phyloP scores from a whole-genome alignment of 257 asterid genomes.

The Ballota nigra region DNA sequence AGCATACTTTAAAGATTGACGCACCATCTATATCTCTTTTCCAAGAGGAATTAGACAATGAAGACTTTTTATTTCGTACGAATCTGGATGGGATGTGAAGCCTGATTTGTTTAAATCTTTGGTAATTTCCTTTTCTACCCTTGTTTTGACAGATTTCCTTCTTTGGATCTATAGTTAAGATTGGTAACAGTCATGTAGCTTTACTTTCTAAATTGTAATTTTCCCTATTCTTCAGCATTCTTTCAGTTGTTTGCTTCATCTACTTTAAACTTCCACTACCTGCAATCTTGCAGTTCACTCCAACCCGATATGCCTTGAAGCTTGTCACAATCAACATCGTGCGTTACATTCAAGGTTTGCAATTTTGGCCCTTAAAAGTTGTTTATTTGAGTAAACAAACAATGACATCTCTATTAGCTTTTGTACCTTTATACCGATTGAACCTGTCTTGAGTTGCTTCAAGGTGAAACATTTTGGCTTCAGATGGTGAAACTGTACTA shows the following conservation, averaged over 20 bases:
- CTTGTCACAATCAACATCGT: not conserved
- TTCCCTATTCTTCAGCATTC: not conserved
- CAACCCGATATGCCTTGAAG: not conserved
- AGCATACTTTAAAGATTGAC: slow-evolving; percentile 25
- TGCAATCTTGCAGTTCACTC: slow-evolving; percentile 21
- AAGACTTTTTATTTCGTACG: slow-evolving; percentile 73
- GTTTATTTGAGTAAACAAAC: not conserved
- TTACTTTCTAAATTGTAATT: not conserved
- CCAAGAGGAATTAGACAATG: slow-evolving; percentile 85
- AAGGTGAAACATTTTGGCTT: slow-evolving; percentile 2
- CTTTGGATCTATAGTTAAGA: not conserved
- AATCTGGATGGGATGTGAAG: slow-evolving; percentile 55
- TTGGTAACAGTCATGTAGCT: not conserved
- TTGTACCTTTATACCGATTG: not conserved
- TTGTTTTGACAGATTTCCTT: not conserved
- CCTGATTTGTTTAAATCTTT: not conserved
- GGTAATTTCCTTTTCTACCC: not conserved
- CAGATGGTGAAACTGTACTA: not conserved
- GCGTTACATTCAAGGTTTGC: not conserved
- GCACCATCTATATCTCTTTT: slow-evolving; percentile 50
- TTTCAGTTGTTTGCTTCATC: not conserved
- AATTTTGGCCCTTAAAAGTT: not conserved
- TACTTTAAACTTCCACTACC: not conserved
- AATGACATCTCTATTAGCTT: not conserved
- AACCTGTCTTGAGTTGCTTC: slow-evolving; percentile 9